Evolutionary conservation across 1,284 basidiomycete genomes (phyloP).

Genomic region (Ceratobasidium papillatum): DNA sequence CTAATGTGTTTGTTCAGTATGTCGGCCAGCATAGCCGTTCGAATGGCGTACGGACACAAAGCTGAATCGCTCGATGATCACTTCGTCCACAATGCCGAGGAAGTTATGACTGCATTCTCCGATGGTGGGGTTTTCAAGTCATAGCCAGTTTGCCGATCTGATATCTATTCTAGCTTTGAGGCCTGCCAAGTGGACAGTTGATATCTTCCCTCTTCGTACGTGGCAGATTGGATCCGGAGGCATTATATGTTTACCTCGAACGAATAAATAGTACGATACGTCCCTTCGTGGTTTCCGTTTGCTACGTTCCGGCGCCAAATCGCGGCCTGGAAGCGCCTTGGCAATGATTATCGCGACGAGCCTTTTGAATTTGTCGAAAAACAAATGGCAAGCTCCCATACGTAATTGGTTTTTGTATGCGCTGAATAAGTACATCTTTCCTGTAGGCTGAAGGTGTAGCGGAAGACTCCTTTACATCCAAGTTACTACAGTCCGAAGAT

Average conservation of each 20-base stretch:
- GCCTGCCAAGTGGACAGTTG: constrained; percentile 20
- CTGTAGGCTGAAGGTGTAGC: not conserved
- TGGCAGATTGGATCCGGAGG: not conserved
- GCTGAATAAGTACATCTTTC: not conserved
- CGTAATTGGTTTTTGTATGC: not conserved
- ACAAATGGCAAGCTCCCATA: constrained; percentile 46
- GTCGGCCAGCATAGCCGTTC: not conserved
- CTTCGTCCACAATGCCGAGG: not conserved
- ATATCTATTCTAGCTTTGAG: not conserved
- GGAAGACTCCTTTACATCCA: not conserved
- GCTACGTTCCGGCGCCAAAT: constrained; percentile 49
- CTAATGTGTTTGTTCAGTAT: not conserved
- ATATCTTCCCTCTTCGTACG: constrained; percentile 8
- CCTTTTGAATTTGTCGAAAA: constrained; percentile 48
- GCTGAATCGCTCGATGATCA: constrained; percentile 4
- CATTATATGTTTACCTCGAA: not conserved
- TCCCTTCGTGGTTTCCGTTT: constrained; percentile 51
- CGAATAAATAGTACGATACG: constrained; percentile 46
- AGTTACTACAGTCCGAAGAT: constrained; percentile 1
- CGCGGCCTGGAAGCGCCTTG: constrained; percentile 43
- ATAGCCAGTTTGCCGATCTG: not conserved
- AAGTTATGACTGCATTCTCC: not conserved
- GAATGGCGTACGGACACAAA: constrained; percentile 9
- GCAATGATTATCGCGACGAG: constrained; percentile 46
- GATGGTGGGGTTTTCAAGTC: not conserved